phyloP scores from a whole-genome alignment of 176 grass and related monocot genomes.

The Lolium perenne region DNA sequence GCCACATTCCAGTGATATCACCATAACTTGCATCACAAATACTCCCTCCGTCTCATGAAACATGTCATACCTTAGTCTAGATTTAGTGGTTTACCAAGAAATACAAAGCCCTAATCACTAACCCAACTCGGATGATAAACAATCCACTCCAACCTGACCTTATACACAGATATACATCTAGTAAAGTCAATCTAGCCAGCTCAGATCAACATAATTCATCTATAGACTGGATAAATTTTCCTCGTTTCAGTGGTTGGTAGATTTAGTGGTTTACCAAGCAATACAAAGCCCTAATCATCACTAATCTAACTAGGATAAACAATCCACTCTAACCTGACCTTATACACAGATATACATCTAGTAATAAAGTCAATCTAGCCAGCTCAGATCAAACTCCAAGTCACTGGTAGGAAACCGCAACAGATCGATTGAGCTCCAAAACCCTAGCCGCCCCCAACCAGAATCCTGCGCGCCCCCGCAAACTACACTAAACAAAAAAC shows the following conservation, averaged over 20 bases:
- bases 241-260: not conserved
- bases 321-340: not conserved
- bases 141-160: not conserved
- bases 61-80: not conserved
- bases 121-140: not conserved
- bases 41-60: not conserved
- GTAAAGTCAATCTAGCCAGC: not conserved
- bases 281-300: not conserved
- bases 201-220: not conserved
- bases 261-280: too few species aligned
- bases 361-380: not conserved
- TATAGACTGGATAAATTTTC: not conserved
- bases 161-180: not conserved
- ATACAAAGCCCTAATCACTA: not conserved
- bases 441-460: conserved; percentile 35
- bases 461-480: not conserved
- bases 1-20: not conserved
- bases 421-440: conserved; percentile 37
- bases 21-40: not conserved
- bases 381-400: not conserved
- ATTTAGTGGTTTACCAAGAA: too few species aligned
- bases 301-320: not conserved
- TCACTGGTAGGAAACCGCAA: not conserved
- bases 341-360: not conserved
- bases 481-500: not conserved